These are phyloP conservation scores for Thelonectria rubi DNA, from an alignment of 2,329 filamentous ascomycete genomes.

Conservation along the genomic window DNA sequence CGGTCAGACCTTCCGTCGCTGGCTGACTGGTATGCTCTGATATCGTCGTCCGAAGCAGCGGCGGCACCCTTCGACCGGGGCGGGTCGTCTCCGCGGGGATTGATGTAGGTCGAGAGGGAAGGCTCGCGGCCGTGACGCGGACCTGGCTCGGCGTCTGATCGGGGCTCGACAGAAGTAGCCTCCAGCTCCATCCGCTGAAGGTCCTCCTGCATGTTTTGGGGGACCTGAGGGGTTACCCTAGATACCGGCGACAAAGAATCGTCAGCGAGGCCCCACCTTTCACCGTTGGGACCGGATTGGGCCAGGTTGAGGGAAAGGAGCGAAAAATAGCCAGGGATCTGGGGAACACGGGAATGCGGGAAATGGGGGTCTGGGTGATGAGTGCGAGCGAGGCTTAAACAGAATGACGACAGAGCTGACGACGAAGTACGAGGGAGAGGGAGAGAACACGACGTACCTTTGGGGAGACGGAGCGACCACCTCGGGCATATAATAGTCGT, in stretches of 20 bases:
- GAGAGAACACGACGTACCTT: constrained; percentile 54
- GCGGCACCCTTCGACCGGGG: constrained; percentile 45
- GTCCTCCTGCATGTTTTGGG: constrained; percentile 95
- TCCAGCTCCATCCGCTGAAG: constrained; percentile 90
- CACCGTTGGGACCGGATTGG: constrained; percentile 42
- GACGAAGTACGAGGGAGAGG: constrained; percentile 16
- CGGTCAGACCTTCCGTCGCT: constrained; percentile 47
- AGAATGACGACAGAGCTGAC: constrained; percentile 16
- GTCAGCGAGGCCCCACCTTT: constrained; percentile 52
- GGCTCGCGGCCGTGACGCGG: constrained; percentile 54
- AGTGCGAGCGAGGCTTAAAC: constrained; percentile 32
- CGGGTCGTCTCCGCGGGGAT: constrained; percentile 41
- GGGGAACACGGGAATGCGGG: constrained; percentile 12
- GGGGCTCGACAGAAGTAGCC: constrained; percentile 61
- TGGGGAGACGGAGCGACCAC: constrained; percentile 66
- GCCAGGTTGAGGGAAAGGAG: constrained; percentile 36
- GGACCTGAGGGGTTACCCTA: constrained; percentile 94
- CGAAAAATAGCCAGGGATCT: constrained; percentile 27
- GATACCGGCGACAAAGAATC: constrained; percentile 45
- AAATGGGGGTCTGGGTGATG: constrained; percentile 25
- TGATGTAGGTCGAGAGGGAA: constrained; percentile 54
- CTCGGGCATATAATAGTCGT: constrained; percentile 70
- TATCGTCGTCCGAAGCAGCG: constrained; percentile 49
- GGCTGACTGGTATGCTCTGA: constrained; percentile 50
- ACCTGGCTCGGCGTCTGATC: constrained; percentile 45